These are phyloP conservation scores for Hydnomerulius pinastri DNA, from an alignment of 768 basidiomycete genomes.

Conservation along the genomic window DNA sequence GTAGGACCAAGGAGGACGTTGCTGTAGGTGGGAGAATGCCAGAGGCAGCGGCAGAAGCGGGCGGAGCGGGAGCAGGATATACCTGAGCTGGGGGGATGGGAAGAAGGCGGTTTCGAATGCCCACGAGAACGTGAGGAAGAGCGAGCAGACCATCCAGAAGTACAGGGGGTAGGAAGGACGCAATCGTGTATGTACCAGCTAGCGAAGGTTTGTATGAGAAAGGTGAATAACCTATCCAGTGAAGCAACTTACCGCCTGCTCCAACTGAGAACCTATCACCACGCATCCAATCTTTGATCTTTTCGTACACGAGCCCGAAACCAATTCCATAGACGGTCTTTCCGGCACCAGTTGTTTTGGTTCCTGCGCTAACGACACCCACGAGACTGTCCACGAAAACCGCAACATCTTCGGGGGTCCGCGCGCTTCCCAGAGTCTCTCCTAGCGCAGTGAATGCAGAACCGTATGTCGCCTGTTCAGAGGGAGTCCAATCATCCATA, in stretches of 20 bases:
- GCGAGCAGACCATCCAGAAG: constrained; percentile 66
- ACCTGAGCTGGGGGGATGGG: constrained; percentile 48
- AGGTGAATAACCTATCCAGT: neutral
- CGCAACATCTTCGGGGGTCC: constrained; percentile 58
- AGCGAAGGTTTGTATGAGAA: constrained; percentile 12
- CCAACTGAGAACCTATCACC: constrained; percentile 75
- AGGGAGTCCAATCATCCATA: constrained; percentile 73
- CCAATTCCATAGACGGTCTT: constrained; percentile 46
- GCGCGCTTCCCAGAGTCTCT: constrained; percentile 41
- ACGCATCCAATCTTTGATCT: constrained; percentile 55
- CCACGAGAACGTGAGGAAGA: constrained; percentile 66
- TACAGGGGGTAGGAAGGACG: constrained; percentile 66
- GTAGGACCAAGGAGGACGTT: constrained; percentile 1
- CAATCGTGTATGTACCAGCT: constrained; percentile 72
- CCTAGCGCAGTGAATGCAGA: constrained; percentile 59
- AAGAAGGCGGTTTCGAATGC: constrained; percentile 60
- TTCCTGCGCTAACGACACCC: constrained; percentile 59
- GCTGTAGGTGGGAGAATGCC: constrained; percentile 8
- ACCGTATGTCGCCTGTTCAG: constrained; percentile 74
- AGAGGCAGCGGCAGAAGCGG: constrained; percentile 12
- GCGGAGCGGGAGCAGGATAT: constrained; percentile 30
- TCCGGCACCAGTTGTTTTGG: constrained; percentile 37
- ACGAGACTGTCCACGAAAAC: constrained; percentile 62
- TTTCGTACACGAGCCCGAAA: constrained; percentile 41
- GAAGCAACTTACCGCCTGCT: constrained; percentile 64